These are phyloP conservation scores for Angomonas ambiguus DNA, from an alignment of 208 protist species.

Conservation along the genomic window DNA sequence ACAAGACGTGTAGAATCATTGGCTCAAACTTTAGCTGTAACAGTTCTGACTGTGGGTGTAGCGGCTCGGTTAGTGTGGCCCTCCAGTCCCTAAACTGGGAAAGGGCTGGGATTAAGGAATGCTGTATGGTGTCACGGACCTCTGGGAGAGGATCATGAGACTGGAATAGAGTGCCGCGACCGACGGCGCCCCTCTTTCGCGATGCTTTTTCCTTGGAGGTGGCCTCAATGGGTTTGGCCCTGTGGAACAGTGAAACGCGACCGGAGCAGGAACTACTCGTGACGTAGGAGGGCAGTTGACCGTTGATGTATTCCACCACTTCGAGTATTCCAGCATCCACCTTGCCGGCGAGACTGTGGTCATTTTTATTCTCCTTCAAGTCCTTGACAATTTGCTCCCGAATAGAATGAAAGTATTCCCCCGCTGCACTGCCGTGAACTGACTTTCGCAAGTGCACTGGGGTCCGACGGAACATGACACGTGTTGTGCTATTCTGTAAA, in stretches of 20 bases:
- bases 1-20: conserved; percentile 80
- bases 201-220: conserved; percentile 6
- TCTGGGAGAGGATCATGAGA: conserved; percentile 57
- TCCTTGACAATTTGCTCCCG: conserved; percentile 43
- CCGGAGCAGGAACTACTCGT: conserved; percentile 80
- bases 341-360: conserved; percentile 72
- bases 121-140: conserved; percentile 17
- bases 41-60: conserved; percentile 41
- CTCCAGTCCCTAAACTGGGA: conserved; percentile 44
- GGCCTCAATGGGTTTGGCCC: conserved; percentile 22
- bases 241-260: conserved; percentile 71
- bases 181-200: conserved; percentile 66
- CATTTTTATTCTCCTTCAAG: conserved; percentile 46
- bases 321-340: conserved; percentile 53
- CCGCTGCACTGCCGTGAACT: conserved; percentile 30
- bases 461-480: not conserved
- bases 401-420: conserved; percentile 31
- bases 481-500: not conserved
- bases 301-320: conserved; percentile 57
- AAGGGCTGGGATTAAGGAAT: conserved; percentile 33
- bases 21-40: conserved; percentile 84
- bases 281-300: conserved; percentile 51
- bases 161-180: conserved; percentile 57
- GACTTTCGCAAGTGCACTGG: conserved; percentile 12
- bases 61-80: conserved; percentile 5